Percentiles rank a stretch among this genome's conserved stretches.
phyloP scores from a whole-genome alignment of 2,329 filamentous ascomycete species.

The Colletotrichum endophyticum region DNA sequence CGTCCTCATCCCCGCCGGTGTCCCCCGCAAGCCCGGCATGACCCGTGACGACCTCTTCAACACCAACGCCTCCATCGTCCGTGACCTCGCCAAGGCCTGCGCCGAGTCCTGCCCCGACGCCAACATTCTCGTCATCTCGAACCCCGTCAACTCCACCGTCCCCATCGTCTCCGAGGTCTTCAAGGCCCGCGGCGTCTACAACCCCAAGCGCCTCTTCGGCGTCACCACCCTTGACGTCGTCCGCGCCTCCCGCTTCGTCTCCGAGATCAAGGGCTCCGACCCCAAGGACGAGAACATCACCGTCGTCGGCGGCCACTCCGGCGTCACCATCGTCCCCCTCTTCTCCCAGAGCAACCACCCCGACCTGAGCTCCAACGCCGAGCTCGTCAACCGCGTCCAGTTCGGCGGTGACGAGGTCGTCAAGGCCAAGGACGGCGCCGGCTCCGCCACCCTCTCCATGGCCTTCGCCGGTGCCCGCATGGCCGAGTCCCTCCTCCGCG shows the following conservation, averaged over 20 bases:
- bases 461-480: slow-evolving; percentile 87
- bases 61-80: slow-evolving; percentile 99
- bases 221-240: slow-evolving; percentile 99
- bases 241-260: slow-evolving; percentile 97
- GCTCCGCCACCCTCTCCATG: slow-evolving; percentile 98
- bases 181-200: slow-evolving; percentile 95
- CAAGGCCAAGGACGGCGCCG: slow-evolving; percentile 97
- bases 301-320: slow-evolving; percentile 96
- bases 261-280: slow-evolving; percentile 88
- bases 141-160: slow-evolving; percentile 99
- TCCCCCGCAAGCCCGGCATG: slow-evolving; percentile 99
- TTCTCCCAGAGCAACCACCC: slow-evolving; percentile 93
- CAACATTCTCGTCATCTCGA: slow-evolving; percentile 96
- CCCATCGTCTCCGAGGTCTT: slow-evolving; percentile 97
- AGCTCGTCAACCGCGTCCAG: slow-evolving; percentile 92
- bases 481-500: slow-evolving; percentile 92
- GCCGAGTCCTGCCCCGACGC: slow-evolving; percentile 89
- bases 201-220: slow-evolving; percentile 98
- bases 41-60: slow-evolving; percentile 99
- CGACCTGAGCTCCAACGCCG: slow-evolving; percentile 78
- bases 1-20: slow-evolving; percentile 96
- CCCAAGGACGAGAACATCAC: slow-evolving; percentile 93
- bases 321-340: slow-evolving; percentile 97
- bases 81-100: slow-evolving; percentile 94
- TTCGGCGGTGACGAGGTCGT: slow-evolving; percentile 99